Conservation (phyloP, 2,329 filamentous ascomycete species). For the Reticulascus tulasneorum region DNA sequence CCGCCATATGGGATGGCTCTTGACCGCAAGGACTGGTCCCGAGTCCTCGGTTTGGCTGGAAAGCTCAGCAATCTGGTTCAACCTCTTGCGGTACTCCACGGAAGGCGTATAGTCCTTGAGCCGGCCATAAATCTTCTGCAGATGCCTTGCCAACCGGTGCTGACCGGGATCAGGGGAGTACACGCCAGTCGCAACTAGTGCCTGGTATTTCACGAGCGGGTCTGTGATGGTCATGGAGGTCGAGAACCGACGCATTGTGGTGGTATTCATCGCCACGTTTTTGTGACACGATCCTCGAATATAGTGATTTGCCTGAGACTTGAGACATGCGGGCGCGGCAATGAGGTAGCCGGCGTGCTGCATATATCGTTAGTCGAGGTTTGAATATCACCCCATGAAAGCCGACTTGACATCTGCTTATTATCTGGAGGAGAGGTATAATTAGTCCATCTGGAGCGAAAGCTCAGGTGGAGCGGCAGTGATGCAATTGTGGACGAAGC, state of each 20-base stretch:
- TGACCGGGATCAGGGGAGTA: slow-evolving; percentile 69
- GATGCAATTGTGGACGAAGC: no score
- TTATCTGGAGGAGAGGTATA: no score
- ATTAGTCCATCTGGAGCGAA: no score
- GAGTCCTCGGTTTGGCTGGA: slow-evolving; percentile 23
- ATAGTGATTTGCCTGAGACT: no score
- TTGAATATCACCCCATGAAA: no score
- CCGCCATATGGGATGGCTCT: slow-evolving; percentile 51
- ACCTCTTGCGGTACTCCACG: slow-evolving; percentile 61
- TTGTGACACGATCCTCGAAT: no score
- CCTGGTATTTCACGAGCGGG: slow-evolving; percentile 71
- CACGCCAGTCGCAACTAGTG: slow-evolving; percentile 61
- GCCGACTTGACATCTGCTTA: no score
- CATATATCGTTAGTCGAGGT: no score
- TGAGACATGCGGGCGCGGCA: no score
- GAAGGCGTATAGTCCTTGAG: slow-evolving; percentile 77
- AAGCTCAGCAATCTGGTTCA: slow-evolving; percentile 55
- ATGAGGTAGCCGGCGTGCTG: no score
- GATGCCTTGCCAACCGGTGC: slow-evolving; percentile 68
- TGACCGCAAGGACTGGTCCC: slow-evolving; percentile 39
- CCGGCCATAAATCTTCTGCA: slow-evolving; percentile 71
- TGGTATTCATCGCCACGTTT: no score
- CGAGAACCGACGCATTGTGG: slow-evolving; percentile 28
- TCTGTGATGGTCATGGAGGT: slow-evolving; percentile 62
- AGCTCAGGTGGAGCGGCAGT: no score